phyloP scores from a whole-genome alignment of 306 rosid genomes.

The Canavalia gladiata region DNA sequence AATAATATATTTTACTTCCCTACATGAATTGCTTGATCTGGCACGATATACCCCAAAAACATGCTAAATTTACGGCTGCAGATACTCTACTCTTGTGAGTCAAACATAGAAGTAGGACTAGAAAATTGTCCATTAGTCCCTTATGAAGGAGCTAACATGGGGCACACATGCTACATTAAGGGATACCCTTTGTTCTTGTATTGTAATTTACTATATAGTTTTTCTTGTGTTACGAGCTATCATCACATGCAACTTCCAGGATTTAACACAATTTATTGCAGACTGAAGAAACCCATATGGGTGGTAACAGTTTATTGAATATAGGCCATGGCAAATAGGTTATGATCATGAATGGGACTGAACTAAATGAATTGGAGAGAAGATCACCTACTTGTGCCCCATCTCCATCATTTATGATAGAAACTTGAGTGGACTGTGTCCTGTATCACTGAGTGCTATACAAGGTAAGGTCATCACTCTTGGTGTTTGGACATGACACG shows the following conservation, averaged over 20 bases:
- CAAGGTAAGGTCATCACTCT: neutral
- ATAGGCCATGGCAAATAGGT: neutral
- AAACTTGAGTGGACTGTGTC: slow-evolving; percentile 16
- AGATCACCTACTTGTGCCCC: slow-evolving; percentile 52
- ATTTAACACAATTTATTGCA: slow-evolving; percentile 49
- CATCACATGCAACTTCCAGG: slow-evolving; percentile 54
- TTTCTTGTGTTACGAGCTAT: slow-evolving; percentile 43
- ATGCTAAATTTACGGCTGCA: slow-evolving; percentile 48
- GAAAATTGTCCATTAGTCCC: slow-evolving; percentile 8
- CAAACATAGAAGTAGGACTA: slow-evolving; percentile 34
- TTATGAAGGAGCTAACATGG: slow-evolving; percentile 50
- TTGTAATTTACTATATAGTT: slow-evolving; percentile 12
- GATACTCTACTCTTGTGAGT: slow-evolving; percentile 26
- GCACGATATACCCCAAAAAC: slow-evolving; percentile 39
- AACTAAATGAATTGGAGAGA: slow-evolving; percentile 44
- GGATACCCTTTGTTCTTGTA: slow-evolving; percentile 25
- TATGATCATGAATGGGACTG: slow-evolving; percentile 25
- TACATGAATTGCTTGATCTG: slow-evolving; percentile 41
- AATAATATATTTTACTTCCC: neutral
- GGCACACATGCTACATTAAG: slow-evolving; percentile 42
- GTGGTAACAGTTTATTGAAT: slow-evolving; percentile 23
- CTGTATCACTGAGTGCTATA: neutral
- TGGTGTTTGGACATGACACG: slow-evolving; percentile 8
- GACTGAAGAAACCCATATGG: slow-evolving; percentile 19
- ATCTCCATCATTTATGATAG: slow-evolving; percentile 39